A percentile compares a stretch with the other conserved stretches of the same genome.
Evolutionary conservation across 352 stramenopile species (phyloP).

Genomic region (Globisporangium barbulae): DNA sequence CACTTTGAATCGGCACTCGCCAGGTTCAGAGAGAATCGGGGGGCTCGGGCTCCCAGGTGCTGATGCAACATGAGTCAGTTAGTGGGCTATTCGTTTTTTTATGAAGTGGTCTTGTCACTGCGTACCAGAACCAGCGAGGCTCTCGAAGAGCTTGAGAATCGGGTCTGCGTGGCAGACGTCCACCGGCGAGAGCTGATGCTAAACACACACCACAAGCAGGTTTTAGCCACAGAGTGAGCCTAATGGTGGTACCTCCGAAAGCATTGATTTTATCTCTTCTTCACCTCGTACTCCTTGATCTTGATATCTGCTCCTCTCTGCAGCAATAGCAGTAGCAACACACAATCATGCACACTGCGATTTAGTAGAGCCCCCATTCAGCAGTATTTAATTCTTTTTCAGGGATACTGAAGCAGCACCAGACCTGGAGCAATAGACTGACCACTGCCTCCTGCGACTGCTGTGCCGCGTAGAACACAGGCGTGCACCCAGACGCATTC

Average conservation of each 20-base stretch:
- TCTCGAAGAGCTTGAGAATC: constrained; percentile 45
- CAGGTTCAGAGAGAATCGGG: constrained; percentile 19
- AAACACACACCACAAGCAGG: not conserved
- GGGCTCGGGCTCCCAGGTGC: constrained; percentile 31
- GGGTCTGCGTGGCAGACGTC: constrained; percentile 48
- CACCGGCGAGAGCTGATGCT: constrained; percentile 61
- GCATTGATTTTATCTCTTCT: too few species aligned
- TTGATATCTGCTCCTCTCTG: constrained; percentile 55
- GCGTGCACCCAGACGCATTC: constrained; percentile 57
- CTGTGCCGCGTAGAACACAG: constrained; percentile 69
- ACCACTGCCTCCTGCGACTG: constrained; percentile 46
- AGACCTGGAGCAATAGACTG: constrained; percentile 52
- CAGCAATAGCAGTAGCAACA: not conserved
- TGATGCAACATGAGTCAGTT: constrained; percentile 12
- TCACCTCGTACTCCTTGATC: constrained; percentile 46
- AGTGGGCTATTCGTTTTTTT: not conserved
- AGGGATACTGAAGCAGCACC: not conserved
- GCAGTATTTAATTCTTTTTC: not conserved
- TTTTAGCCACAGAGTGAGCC: not conserved
- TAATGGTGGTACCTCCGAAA: not conserved
- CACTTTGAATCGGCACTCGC: constrained; percentile 26
- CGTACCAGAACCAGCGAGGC: constrained; percentile 37
- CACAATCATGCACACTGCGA: not conserved
- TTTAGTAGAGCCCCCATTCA: too few species aligned
- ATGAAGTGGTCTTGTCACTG: not conserved